A percentile compares a stretch with the other conserved stretches of the same genome.
These are phyloP conservation scores for Picea glauca DNA, from an alignment of 75 land plant genomes.

Conservation along the genomic window DNA sequence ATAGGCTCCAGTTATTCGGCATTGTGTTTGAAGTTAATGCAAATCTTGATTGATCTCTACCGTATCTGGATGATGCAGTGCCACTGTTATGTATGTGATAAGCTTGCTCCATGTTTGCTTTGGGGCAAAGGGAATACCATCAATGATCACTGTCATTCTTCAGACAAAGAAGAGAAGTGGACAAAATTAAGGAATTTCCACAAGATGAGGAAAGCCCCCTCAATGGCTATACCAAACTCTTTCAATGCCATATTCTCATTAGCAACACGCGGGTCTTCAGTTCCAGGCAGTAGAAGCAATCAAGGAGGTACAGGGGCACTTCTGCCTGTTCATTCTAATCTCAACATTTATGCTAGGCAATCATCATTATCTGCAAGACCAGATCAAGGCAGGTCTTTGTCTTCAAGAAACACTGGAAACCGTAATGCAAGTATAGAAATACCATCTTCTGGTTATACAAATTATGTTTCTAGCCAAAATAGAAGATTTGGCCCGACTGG, in stretches of 20 bases:
- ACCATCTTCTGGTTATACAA: background rate
- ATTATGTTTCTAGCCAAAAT: background rate
- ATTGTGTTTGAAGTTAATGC: background rate
- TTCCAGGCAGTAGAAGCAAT: slow-evolving; percentile 6
- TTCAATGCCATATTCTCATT: slow-evolving; percentile 9
- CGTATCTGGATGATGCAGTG: slow-evolving; percentile 46
- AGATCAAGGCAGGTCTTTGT: background rate
- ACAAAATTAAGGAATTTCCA: slow-evolving; percentile 25
- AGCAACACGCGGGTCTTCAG: slow-evolving; percentile 1
- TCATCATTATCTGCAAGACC: background rate
- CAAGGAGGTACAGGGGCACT: background rate
- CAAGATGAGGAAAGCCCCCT: slow-evolving; percentile 9
- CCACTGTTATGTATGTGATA: slow-evolving; percentile 88
- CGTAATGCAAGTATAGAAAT: background rate
- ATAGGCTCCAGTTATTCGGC: background rate
- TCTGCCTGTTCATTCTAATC: background rate
- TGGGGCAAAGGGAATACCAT: slow-evolving; percentile 32
- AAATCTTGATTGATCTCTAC: background rate
- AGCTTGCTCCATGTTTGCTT: slow-evolving; percentile 58
- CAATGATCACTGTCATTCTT: slow-evolving; percentile 76
- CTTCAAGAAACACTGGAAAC: background rate
- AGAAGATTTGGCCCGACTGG: background rate
- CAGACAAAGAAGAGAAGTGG: slow-evolving; percentile 70
- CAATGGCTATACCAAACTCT: background rate
- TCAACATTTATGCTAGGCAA: background rate